A percentile compares a stretch with the other conserved stretches of the same genome.
Conservation (phyloP, 2,329 filamentous ascomycete genomes). For the Kalaharituber pfeilii region DNA sequence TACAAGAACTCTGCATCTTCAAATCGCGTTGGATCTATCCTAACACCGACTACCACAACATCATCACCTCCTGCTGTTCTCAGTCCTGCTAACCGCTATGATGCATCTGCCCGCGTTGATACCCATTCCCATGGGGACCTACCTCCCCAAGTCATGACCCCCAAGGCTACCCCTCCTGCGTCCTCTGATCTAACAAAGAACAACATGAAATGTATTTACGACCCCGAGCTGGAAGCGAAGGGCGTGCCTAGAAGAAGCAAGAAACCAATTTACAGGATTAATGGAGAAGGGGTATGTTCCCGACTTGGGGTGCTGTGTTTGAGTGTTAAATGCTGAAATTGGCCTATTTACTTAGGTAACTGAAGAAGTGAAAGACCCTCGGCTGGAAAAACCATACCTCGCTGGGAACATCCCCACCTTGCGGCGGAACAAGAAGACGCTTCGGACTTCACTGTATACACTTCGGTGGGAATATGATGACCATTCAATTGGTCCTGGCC, state of each 20-base stretch:
- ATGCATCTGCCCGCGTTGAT: constrained; percentile 5
- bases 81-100: constrained; percentile 8
- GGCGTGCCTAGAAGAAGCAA: constrained; percentile 38
- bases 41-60: constrained; percentile 13
- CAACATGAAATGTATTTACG: constrained; percentile 41
- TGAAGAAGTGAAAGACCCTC: constrained; percentile 62
- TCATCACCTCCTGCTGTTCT: constrained; percentile 13
- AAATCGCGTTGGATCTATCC: background rate
- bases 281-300: constrained; percentile 31
- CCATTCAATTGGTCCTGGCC: constrained; percentile 73
- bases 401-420: constrained; percentile 22
- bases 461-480: constrained; percentile 71
- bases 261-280: constrained; percentile 35
- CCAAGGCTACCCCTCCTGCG: constrained; percentile 20
- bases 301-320: background rate
- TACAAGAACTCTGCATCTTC: background rate
- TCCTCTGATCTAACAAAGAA: constrained; percentile 35
- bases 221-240: constrained; percentile 44
- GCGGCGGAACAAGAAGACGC: constrained; percentile 49
- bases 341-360: constrained; percentile 56
- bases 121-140: background rate
- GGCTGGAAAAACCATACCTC: constrained; percentile 50
- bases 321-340: constrained; percentile 23
- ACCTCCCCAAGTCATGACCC: constrained; percentile 4
- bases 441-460: constrained; percentile 57